phyloP scores from a whole-genome alignment of 768 basidiomycete genomes.

The Daedaleopsis sinensis region DNA sequence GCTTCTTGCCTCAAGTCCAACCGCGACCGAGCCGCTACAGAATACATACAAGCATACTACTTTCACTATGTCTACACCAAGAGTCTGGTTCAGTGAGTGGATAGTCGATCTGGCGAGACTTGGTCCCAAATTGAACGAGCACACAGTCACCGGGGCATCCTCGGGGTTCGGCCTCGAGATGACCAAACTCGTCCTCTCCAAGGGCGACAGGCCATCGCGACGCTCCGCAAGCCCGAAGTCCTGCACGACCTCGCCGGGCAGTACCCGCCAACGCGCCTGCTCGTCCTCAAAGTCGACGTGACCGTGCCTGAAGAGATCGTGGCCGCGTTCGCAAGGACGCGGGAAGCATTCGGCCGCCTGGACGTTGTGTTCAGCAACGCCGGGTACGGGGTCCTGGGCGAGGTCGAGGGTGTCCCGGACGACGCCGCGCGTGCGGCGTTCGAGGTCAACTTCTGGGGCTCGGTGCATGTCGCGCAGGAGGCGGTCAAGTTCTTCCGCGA shows the following conservation, averaged over 20 bases:
- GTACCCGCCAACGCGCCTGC: conserved; percentile 36
- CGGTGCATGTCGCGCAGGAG: conserved; percentile 16
- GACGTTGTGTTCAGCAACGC: conserved; percentile 54
- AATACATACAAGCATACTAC: too few species aligned
- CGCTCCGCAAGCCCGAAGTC: conserved; percentile 28
- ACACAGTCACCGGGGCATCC: conserved; percentile 29
- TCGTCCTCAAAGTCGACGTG: conserved; percentile 45
- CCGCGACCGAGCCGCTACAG: too few species aligned
- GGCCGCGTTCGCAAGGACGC: conserved; percentile 37
- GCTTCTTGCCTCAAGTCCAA: too few species aligned
- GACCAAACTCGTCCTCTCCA: conserved; percentile 22
- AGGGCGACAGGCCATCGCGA: conserved; percentile 31
- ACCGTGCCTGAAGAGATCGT: conserved; percentile 33
- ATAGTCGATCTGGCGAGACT: too few species aligned
- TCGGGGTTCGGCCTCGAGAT: conserved; percentile 28
- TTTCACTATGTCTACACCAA: too few species aligned
- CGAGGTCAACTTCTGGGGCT: conserved; percentile 37
- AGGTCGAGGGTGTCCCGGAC: conserved; percentile 40
- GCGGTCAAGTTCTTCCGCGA: conserved; percentile 35
- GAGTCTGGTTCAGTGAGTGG: too few species aligned
- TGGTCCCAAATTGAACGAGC: too few species aligned
- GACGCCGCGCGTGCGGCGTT: conserved; percentile 39
- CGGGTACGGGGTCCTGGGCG: conserved; percentile 32
- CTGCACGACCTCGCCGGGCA: conserved; percentile 24
- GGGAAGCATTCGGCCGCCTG: conserved; percentile 42